phyloP scores from a whole-genome alignment of 495 filamentous ascomycete species.

The Immersiella caudata region DNA sequence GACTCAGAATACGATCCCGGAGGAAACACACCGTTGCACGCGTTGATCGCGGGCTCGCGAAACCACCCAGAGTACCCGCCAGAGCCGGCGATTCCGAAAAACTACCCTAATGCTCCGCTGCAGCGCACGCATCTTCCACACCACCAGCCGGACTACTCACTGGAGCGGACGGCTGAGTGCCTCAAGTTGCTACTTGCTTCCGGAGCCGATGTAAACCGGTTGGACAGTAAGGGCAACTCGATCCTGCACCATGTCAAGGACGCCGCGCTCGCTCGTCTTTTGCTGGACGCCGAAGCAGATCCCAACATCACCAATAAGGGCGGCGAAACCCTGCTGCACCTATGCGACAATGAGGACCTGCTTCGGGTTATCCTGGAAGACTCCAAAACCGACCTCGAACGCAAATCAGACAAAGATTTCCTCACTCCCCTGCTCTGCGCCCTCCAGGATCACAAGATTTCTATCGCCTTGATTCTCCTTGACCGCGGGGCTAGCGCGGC shows the following conservation, averaged over 20 bases:
- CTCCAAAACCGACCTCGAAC: neutral
- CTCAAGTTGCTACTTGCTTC: slow-evolving; percentile 24
- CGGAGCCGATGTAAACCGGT: neutral
- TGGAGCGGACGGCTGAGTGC: neutral
- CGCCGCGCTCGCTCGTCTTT: neutral
- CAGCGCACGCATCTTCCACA: too few species aligned
- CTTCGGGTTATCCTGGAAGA: neutral
- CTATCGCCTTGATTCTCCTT: slow-evolving; percentile 15
- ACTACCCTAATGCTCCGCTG: too few species aligned
- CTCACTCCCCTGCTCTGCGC: slow-evolving; percentile 5
- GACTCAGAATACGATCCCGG: slow-evolving; percentile 20
- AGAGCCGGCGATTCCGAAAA: too few species aligned
- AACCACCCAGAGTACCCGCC: neutral
- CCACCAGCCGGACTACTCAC: neutral
- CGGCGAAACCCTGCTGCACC: neutral
- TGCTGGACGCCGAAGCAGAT: neutral
- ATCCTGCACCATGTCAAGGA: neutral
- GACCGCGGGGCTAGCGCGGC: slow-evolving; percentile 5
- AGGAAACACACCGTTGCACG: slow-evolving; percentile 18
- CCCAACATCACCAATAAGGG: neutral
- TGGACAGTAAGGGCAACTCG: neutral
- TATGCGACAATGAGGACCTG: neutral
- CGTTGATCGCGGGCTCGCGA: slow-evolving; percentile 21
- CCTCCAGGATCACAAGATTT: neutral
- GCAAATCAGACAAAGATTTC: neutral